phyloP scores from a whole-genome alignment of 345 rosid species.

The Boechera stricta region DNA sequence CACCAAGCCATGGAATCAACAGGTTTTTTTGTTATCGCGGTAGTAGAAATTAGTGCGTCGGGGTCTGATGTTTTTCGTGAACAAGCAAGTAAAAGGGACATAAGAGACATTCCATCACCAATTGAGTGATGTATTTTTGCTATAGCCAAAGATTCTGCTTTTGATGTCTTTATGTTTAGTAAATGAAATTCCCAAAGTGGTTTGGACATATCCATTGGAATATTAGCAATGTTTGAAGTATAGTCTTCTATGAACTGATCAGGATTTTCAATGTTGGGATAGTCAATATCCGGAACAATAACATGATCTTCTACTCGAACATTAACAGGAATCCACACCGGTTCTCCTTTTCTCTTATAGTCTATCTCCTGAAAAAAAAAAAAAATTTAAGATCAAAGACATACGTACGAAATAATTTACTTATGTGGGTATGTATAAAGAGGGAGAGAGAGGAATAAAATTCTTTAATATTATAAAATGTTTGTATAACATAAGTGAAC shows the following conservation, averaged over 20 bases:
- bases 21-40: constrained; percentile 36
- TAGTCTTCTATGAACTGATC: constrained; percentile 64
- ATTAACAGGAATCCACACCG: constrained; percentile 48
- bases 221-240: constrained; percentile 53
- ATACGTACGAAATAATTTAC: constrained; percentile 36
- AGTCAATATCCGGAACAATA: constrained; percentile 40
- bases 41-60: constrained; percentile 50
- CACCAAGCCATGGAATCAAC: constrained; percentile 29
- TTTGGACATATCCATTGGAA: constrained; percentile 56
- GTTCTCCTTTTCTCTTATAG: constrained; percentile 46
- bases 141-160: constrained; percentile 57
- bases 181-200: constrained; percentile 81
- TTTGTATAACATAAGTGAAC: no score
- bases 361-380: background rate
- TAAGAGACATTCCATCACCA: constrained; percentile 12
- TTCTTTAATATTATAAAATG: background rate
- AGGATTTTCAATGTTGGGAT: constrained; percentile 46
- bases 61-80: constrained; percentile 60
- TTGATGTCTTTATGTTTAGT: constrained; percentile 58
- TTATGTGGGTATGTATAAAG: background rate
- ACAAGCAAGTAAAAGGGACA: constrained; percentile 47
- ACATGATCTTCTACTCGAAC: constrained; percentile 37
- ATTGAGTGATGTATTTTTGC: constrained; percentile 55
- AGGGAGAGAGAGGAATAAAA: background rate
- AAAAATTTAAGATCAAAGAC: background rate